phyloP scores from a whole-genome alignment of 2,329 filamentous ascomycete genomes.

The Aspergillus cejpii region DNA sequence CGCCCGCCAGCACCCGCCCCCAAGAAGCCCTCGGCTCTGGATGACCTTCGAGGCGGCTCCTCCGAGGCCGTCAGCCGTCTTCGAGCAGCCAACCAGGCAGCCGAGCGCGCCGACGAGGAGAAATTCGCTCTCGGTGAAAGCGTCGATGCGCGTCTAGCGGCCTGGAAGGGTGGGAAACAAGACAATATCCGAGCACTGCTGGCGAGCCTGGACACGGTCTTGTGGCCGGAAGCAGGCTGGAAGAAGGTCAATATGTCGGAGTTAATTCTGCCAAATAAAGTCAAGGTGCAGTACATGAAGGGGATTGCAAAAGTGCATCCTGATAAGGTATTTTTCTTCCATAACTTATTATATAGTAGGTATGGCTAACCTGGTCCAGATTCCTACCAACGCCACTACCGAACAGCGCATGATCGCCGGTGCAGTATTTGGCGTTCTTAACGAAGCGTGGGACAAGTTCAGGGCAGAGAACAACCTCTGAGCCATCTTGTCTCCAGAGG shows the following conservation, averaged over 20 bases:
- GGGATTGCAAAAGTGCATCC: slow-evolving; percentile 97
- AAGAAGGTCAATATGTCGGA: slow-evolving; percentile 95
- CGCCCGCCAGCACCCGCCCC: slow-evolving; percentile 43
- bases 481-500: slow-evolving; percentile 3
- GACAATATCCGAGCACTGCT: slow-evolving; percentile 87
- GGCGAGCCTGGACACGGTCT: slow-evolving; percentile 75
- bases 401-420: slow-evolving; percentile 62
- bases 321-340: slow-evolving; percentile 69
- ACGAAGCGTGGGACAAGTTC: slow-evolving; percentile 65
- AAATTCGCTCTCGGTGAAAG: slow-evolving; percentile 82
- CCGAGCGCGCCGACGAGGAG: slow-evolving; percentile 82
- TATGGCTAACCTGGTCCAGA: slow-evolving; percentile 37
- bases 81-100: slow-evolving; percentile 75
- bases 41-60: slow-evolving; percentile 35
- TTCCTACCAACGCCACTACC: slow-evolving; percentile 57
- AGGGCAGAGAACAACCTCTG: slow-evolving; percentile 56
- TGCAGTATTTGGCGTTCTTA: slow-evolving; percentile 58
- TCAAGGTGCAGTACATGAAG: slow-evolving; percentile 98
- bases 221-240: slow-evolving; percentile 92
- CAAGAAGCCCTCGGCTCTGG: slow-evolving; percentile 30
- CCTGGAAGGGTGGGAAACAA: slow-evolving; percentile 85
- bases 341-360: background rate
- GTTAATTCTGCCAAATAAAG: slow-evolving; percentile 83
- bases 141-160: slow-evolving; percentile 69
- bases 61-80: slow-evolving; percentile 76